A percentile compares a stretch with the other conserved stretches of the same genome.
Evolutionary conservation across 768 basidiomycete genomes (phyloP).

Genomic region (Podaxis pistillaris): DNA sequence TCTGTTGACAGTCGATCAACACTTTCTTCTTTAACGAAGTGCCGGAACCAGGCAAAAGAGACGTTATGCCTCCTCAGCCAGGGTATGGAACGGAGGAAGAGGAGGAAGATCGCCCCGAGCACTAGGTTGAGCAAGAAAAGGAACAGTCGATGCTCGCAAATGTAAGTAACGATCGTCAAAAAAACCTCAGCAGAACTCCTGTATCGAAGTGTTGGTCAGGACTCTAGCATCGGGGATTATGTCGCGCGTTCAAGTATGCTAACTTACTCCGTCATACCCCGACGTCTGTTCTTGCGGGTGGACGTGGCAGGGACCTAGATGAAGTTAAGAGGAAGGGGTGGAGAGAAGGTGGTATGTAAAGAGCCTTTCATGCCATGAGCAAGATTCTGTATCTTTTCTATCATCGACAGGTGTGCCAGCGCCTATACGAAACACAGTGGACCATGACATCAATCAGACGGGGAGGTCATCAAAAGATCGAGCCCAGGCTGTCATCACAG

Average conservation of each 20-base stretch:
- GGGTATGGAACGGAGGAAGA: neutral
- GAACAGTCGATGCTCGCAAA: neutral
- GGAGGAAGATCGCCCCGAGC: neutral
- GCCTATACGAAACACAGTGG: neutral
- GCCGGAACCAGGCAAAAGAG: neutral
- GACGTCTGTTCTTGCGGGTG: neutral
- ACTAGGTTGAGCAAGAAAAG: slow-evolving; percentile 6
- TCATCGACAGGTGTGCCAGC: neutral
- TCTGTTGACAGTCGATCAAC: neutral
- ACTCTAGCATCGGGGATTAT: neutral
- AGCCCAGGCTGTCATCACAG: neutral
- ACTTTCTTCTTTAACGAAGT: neutral
- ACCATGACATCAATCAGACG: neutral
- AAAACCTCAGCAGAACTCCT: neutral
- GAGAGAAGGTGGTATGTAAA: neutral
- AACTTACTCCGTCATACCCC: neutral
- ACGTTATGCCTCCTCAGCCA: neutral
- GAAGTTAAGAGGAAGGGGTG: neutral
- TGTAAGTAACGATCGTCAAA: neutral
- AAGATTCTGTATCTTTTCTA: neutral
- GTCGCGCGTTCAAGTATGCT: neutral
- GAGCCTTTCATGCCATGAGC: neutral
- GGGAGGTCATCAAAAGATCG: neutral
- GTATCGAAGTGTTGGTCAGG: neutral
- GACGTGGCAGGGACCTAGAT: too few relatives aligned